Conservation (phyloP, 441 rosid species). For the Erodium texanum region DNA sequence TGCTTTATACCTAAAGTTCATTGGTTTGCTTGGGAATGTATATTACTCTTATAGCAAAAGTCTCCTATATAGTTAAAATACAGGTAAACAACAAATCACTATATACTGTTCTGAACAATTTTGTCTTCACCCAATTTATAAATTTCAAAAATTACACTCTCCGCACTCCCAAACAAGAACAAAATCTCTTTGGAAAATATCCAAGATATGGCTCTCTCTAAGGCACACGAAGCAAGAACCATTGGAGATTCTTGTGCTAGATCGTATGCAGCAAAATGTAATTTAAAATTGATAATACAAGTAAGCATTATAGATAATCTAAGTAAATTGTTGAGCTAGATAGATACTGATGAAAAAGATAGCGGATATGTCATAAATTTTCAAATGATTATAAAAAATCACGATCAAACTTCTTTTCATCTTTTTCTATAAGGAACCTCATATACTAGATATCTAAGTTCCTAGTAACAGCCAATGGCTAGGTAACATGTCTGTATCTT, state of each 20-base stretch:
- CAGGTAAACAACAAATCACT: background rate
- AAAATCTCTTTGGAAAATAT: conserved; percentile 2
- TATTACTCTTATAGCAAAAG: background rate
- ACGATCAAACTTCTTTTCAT: too few species aligned
- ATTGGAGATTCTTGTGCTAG: background rate
- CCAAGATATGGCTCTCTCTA: background rate
- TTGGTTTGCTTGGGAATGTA: background rate
- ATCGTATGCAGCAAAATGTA: too few species aligned
- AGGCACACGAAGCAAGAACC: background rate
- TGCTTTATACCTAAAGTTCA: background rate
- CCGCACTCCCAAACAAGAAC: background rate
- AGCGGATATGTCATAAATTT: too few species aligned
- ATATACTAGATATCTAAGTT: too few species aligned
- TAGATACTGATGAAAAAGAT: too few species aligned
- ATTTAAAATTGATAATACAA: too few species aligned
- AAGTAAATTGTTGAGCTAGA: too few species aligned
- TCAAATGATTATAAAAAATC: too few species aligned
- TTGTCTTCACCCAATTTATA: background rate
- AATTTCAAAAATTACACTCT: background rate
- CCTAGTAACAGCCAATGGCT: too few species aligned
- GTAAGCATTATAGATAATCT: too few species aligned
- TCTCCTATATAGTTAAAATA: background rate
- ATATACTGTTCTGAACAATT: background rate
- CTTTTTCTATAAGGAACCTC: too few species aligned
- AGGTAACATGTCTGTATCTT: too few species aligned